These are phyloP conservation scores for Triangularia verruculosa DNA, from an alignment of 2,329 filamentous ascomycete species.

Conservation along the genomic window DNA sequence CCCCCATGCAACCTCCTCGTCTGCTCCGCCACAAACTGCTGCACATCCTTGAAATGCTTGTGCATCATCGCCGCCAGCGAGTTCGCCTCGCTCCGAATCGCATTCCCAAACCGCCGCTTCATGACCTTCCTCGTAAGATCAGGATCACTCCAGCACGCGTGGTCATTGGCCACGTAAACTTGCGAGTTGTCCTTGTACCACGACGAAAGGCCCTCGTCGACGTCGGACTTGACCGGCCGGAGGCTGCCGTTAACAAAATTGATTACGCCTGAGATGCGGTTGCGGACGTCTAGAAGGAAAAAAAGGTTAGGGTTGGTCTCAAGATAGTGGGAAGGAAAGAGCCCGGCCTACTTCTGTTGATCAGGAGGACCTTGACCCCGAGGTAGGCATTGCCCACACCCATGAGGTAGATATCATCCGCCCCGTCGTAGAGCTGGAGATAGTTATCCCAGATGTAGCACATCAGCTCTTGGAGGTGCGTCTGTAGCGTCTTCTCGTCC, in stretches of 20 bases:
- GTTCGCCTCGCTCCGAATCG: constrained; percentile 48
- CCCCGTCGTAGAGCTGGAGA: constrained; percentile 70
- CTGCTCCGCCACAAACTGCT: constrained; percentile 49
- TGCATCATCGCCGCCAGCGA: constrained; percentile 57
- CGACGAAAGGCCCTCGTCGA: constrained; percentile 64
- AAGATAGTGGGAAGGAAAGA: not conserved
- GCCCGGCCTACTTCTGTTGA: constrained; percentile 61
- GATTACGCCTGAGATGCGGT: constrained; percentile 67
- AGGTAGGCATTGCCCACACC: constrained; percentile 88
- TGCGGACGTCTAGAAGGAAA: constrained; percentile 63
- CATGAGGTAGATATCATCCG: constrained; percentile 76
- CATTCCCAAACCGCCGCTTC: constrained; percentile 59
- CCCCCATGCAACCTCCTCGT: constrained; percentile 35
- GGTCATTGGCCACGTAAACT: constrained; percentile 72
- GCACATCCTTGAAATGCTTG: constrained; percentile 49
- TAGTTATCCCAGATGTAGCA: constrained; percentile 97
- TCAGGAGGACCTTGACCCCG: constrained; percentile 77
- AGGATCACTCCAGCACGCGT: constrained; percentile 70
- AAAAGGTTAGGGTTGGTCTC: too few relatives aligned
- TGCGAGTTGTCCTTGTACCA: constrained; percentile 85
- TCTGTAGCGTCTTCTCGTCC: constrained; percentile 49
- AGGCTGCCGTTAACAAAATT: constrained; percentile 79
- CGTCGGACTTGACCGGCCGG: constrained; percentile 74
- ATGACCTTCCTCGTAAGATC: constrained; percentile 57
- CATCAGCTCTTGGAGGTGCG: constrained; percentile 68